phyloP scores from a whole-genome alignment of 1,284 basidiomycete genomes.

The Pyrrhoderma noxium region DNA sequence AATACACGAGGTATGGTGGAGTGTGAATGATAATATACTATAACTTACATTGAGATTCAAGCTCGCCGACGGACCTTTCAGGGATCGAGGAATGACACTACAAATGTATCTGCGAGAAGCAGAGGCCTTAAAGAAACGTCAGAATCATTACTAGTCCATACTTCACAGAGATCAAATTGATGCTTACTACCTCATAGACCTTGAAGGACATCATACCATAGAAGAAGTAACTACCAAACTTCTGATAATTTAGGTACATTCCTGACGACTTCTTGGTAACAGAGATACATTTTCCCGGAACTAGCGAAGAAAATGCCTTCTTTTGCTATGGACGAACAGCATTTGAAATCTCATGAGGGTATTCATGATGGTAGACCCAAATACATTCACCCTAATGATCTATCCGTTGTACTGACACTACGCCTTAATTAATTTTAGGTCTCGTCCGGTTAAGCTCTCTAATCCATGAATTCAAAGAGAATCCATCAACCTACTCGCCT shows the following conservation, averaged over 20 bases:
- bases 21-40: too few relatives aligned
- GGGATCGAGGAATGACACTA: slow-evolving; percentile 37
- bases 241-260: slow-evolving; percentile 9
- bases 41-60: too few relatives aligned
- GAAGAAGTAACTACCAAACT: slow-evolving; percentile 33
- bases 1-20: slow-evolving; percentile 28
- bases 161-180: background rate
- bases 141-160: slow-evolving; percentile 16
- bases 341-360: slow-evolving; percentile 53
- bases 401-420: background rate
- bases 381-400: background rate
- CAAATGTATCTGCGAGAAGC: slow-evolving; percentile 39
- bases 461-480: slow-evolving; percentile 39
- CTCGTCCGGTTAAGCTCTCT: slow-evolving; percentile 45
- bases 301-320: slow-evolving; percentile 55
- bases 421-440: slow-evolving; percentile 30
- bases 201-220: slow-evolving; percentile 63
- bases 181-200: slow-evolving; percentile 29
- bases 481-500: slow-evolving; percentile 49
- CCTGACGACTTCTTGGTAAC: background rate
- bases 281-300: slow-evolving; percentile 45
- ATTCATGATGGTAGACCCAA: slow-evolving; percentile 52
- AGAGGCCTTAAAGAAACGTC: slow-evolving; percentile 37
- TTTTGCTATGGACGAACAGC: slow-evolving; percentile 46
- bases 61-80: slow-evolving; percentile 46